Evolutionary conservation across 2,329 filamentous ascomycete genomes (phyloP).

Genomic region (Lachnellula hyalina): DNA sequence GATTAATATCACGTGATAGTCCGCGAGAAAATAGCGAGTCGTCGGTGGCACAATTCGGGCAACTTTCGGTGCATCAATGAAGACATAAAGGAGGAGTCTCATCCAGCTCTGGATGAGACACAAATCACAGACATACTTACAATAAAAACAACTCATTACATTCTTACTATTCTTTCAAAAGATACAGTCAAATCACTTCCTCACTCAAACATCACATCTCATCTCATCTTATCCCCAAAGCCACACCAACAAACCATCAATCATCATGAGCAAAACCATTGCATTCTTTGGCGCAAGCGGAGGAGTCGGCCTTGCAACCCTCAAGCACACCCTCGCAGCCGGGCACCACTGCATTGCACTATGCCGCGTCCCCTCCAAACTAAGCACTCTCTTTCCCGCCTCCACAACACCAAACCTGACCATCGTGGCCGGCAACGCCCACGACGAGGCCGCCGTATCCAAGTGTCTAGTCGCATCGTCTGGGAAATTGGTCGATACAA

Average conservation of each 20-base stretch:
- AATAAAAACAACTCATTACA: neutral
- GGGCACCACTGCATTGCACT: constrained; percentile 32
- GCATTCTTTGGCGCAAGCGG: constrained; percentile 50
- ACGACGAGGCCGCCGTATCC: neutral
- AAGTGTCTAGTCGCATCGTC: neutral
- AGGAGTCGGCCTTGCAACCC: constrained; percentile 37
- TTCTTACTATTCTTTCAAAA: no score
- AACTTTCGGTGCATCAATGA: neutral
- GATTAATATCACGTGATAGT: neutral
- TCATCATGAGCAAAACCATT: constrained; percentile 30
- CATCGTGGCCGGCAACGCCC: neutral
- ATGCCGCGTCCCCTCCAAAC: constrained; percentile 1
- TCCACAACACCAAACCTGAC: neutral
- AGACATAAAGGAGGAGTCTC: neutral
- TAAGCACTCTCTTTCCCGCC: neutral
- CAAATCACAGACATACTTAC: neutral
- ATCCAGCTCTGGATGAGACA: neutral
- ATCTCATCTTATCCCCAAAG: neutral
- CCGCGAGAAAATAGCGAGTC: no score
- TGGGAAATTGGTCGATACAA: neutral
- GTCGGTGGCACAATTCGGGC: no score
- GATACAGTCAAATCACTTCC: no score
- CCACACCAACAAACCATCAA: neutral
- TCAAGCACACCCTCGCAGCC: constrained; percentile 26
- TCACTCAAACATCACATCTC: neutral